phyloP scores from a whole-genome alignment of 805 yeast genomes.

The Monosporozyma solicola region DNA sequence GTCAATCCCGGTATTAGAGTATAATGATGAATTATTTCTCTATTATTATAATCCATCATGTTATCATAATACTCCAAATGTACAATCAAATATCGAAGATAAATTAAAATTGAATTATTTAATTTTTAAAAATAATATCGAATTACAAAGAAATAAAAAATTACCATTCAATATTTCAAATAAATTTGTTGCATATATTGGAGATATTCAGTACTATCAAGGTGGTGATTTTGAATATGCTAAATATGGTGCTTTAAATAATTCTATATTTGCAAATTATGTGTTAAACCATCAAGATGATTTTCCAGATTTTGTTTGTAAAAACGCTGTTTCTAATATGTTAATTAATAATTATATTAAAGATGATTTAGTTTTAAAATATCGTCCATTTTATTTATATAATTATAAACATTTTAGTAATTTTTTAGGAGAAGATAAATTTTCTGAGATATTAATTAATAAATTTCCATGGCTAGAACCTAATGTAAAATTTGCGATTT shows the following conservation, averaged over 20 bases:
- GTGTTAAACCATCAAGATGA: background rate
- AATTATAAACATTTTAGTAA: no score
- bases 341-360: background rate
- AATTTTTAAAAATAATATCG: background rate
- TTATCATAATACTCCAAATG: no score
- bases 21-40: no score
- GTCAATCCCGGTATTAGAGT: no score
- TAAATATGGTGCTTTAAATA: conserved; percentile 1
- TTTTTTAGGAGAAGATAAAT: no score
- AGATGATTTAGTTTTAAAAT: background rate
- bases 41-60: no score
- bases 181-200: conserved; percentile 1
- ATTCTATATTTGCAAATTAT: conserved; percentile 1
- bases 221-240: conserved; percentile 3
- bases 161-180: background rate
- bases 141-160: background rate
- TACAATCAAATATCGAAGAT: no score
- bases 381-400: conserved; percentile 1
- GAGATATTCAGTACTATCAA: conserved; percentile 1
- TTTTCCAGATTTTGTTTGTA: conserved; percentile 1
- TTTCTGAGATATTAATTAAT: no score
- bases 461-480: no score
- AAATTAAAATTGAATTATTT: background rate
- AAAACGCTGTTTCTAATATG: conserved; percentile 1
- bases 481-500: no score